Base-by-base conservation (phyloP, 441 rosid genomes). In the Populus hybrid region DNA sequence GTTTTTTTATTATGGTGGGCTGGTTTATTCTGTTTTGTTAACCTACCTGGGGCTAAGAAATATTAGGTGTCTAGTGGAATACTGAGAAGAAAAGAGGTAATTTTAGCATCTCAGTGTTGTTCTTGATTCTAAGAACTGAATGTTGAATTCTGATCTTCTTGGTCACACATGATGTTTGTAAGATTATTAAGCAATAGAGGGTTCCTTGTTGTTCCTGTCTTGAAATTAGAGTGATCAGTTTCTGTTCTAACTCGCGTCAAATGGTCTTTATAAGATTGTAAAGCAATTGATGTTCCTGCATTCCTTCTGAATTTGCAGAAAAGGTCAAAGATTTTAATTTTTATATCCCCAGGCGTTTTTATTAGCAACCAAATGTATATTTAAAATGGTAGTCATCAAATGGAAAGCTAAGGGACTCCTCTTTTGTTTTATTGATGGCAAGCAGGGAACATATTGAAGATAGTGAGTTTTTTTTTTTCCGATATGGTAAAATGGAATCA, bases 51-150 rank as follows among this genome's bases (percentile, higher is more conserved):
- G 34, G n/a, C 38, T 75, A 68, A n/a, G 50, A 21, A 46, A 23
- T 71, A 0, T 69, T 71, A 73, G 73, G 50, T 24, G 72, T 28
- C 34, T 38, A n/a, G 35, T 14, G 61, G 19, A 23, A 74, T n/a
- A 74, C 2, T 36, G 70, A 70, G 70, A 40, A 69, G 77, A 71
- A 46, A 70, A 34, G 21, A 50, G 76, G n/a, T 46, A 9, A 70
- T 30, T 70, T 82, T 78, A 76, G 85, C n/a, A 79, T 81, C 79
- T 83, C 70, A 67, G n/a, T 64, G 11, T 61, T 79, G 21, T 67
- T 73, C n/a, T 81, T 40, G 67, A 18, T 46, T 77, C 72, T 74
- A 19, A 57, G 64, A 69, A 77, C 24, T n/a, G 67, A 78, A 67
- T 57, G 74, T 23, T n/a, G 10, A 30, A 66, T 75, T 77, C 16